Evolutionary conservation across 331 rosid genomes (phyloP).

Genomic region (Telfairia occidentalis): DNA sequence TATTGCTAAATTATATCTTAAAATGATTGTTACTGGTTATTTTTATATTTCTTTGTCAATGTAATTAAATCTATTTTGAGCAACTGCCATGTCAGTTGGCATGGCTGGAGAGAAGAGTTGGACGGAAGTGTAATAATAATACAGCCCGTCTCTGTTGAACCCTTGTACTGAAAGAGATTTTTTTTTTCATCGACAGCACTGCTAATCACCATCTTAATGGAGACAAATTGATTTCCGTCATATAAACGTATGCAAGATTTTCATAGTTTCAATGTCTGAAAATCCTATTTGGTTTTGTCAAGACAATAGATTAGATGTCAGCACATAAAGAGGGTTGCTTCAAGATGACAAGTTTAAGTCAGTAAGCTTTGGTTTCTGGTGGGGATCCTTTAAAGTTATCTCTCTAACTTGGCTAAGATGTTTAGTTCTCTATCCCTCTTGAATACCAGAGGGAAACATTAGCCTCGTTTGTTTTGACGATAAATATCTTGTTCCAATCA

Average conservation of each 20-base stretch:
- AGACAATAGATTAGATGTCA: not conserved
- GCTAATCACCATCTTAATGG: not conserved
- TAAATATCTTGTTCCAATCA: not conserved
- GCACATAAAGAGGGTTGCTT: not conserved
- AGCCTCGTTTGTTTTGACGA: not conserved
- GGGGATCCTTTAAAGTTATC: not conserved
- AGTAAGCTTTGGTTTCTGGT: not conserved
- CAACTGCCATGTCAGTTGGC: not conserved
- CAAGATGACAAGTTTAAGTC: not conserved
- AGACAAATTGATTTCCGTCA: not conserved
- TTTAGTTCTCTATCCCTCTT: not conserved
- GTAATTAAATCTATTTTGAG: not conserved
- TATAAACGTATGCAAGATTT: not conserved
- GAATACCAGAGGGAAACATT: not conserved
- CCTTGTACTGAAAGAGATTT: not conserved
- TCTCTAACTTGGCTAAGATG: not conserved
- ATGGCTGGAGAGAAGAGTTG: not conserved
- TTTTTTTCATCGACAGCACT: not conserved
- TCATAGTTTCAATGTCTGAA: not conserved
- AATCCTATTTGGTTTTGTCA: not conserved
- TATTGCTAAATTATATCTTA: not conserved
- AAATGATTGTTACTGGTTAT: not conserved
- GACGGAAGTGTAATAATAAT: not conserved
- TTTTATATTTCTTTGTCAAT: not conserved
- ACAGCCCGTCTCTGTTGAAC: not conserved